Conservation (phyloP, 2,329 filamentous ascomycete genomes). For the Fusarium verrucosum region DNA sequence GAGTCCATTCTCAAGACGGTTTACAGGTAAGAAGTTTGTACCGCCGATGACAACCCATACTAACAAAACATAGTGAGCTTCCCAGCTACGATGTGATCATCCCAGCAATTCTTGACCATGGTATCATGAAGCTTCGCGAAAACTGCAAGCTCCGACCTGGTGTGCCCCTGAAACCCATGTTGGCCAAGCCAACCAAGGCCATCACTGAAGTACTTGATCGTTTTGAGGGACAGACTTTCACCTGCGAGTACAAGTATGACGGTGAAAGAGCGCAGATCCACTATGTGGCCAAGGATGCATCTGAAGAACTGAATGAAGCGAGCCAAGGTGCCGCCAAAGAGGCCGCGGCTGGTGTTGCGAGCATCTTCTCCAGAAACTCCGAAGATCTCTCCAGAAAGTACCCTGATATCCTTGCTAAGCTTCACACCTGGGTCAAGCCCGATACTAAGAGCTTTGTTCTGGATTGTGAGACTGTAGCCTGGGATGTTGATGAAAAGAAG, state of each 20-base stretch:
- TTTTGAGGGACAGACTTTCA: conserved; percentile 94
- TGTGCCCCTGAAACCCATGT: conserved; percentile 96
- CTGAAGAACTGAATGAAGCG: conserved; percentile 72
- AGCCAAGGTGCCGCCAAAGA: conserved; percentile 70
- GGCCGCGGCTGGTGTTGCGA: conserved; percentile 76
- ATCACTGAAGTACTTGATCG: conserved; percentile 97
- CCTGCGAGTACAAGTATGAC: conserved; percentile 99
- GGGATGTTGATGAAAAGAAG: conserved; percentile 95
- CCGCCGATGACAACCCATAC: conserved; percentile 3
- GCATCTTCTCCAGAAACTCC: conserved; percentile 97
- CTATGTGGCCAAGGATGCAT: conserved; percentile 85
- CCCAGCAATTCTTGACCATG: conserved; percentile 85
- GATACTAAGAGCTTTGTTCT: conserved; percentile 95
- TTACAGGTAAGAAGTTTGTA: conserved; percentile 70
- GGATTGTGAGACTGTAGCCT: conserved; percentile 98
- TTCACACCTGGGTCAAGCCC: conserved; percentile 87
- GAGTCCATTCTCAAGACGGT: conserved; percentile 89
- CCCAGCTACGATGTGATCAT: conserved; percentile 96
- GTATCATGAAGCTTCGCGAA: conserved; percentile 82
- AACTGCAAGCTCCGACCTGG: conserved; percentile 92
- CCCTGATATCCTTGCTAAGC: conserved; percentile 89
- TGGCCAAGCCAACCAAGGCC: conserved; percentile 97
- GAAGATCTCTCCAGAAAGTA: conserved; percentile 98
- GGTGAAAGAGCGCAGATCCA: conserved; percentile 98
- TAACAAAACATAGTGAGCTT: conserved; percentile 74